Evolutionary conservation across 1,284 basidiomycete genomes (phyloP), one percentile per base, ranked within the genome.

Genomic region (Schizophyllum commune): DNA sequence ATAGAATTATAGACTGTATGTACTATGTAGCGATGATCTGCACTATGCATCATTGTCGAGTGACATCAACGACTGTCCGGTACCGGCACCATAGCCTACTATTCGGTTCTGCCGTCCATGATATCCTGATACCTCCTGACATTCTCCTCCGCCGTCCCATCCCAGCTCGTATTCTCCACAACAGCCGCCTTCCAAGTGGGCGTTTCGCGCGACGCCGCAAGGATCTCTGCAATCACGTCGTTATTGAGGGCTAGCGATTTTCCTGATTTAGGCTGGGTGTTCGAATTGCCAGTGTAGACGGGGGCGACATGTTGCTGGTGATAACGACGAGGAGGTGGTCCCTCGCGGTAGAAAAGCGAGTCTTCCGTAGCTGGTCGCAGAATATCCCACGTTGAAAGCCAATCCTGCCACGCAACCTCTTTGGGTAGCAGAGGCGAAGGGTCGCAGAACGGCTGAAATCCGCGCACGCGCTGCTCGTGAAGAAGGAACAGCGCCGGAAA

Each of bases 401-500:
- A 55, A 19, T 64, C 62, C 60, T 65, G 65, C 60, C 66, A 67
- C 21, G 60, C 20, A 32, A 19, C 33, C 33, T 56, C 61, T 53
- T 56, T 58, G 51, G 65, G 64, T 17, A 65, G n/a, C 1, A 15
- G 13, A 52, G 62, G 60, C 55, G 21, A 22, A 34, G 53, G 52
- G n/a, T 64, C 65, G 65, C 60, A 17, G 58, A 72, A 72, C 34
- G 71, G 70, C 56, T 68, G 59, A 61, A 64, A 66, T 33, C 68
- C 68, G 33, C 68, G 70, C 60, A 70, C 68, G n/a, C 68, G 70
- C 65, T 67, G 68, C 57, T 73, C 71, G 56, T 72, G 70, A 62
- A 72, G 58, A 52, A 73, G 65, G 62, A 72, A 71, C 22, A 70
- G 53, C 52, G 68, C 64, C 27, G 68, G 70, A 63, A 72, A 72